Evolutionary conservation across 257 asterid genomes (phyloP).

Genomic region (Solanum pinnatisectum): DNA sequence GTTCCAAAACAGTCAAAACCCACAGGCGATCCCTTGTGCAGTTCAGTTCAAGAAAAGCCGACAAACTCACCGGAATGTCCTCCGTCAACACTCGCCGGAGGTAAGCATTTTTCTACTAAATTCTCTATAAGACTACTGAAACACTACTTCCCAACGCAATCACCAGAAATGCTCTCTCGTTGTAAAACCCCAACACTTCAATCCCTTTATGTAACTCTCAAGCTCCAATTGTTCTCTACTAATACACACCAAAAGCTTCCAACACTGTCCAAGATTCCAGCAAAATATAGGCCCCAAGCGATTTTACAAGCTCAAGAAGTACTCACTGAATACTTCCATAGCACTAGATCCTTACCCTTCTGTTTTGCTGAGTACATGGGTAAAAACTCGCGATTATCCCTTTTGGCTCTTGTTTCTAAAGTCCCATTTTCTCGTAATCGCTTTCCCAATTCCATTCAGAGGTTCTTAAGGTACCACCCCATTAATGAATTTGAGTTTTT

Average conservation of each 20-base stretch:
- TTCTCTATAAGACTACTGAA: background rate
- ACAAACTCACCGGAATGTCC: background rate
- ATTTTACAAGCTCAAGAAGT: constrained; percentile 39
- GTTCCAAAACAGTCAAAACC: background rate
- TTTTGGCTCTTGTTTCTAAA: constrained; percentile 24
- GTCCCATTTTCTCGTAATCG: constrained; percentile 24
- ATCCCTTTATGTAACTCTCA: constrained; percentile 10
- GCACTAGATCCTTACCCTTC: constrained; percentile 50
- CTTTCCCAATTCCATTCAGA: constrained; percentile 21
- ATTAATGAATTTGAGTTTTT: constrained; percentile 55
- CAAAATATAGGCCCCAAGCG: constrained; percentile 34
- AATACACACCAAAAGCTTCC: background rate
- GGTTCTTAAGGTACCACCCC: constrained; percentile 62
- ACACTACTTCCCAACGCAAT: background rate
- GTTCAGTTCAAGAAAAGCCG: background rate
- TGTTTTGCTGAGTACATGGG: constrained; percentile 48
- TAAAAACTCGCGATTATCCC: constrained; percentile 31
- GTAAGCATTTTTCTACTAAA: background rate
- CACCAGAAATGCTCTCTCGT: background rate
- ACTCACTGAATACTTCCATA: constrained; percentile 51
- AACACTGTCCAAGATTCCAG: constrained; percentile 38
- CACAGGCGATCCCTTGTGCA: background rate
- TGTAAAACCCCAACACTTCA: constrained; percentile 6
- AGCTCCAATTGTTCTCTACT: constrained; percentile 17
- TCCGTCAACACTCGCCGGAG: background rate